Conservation (phyloP, 129 eudicot species). For the Artemisia argyi region DNA sequence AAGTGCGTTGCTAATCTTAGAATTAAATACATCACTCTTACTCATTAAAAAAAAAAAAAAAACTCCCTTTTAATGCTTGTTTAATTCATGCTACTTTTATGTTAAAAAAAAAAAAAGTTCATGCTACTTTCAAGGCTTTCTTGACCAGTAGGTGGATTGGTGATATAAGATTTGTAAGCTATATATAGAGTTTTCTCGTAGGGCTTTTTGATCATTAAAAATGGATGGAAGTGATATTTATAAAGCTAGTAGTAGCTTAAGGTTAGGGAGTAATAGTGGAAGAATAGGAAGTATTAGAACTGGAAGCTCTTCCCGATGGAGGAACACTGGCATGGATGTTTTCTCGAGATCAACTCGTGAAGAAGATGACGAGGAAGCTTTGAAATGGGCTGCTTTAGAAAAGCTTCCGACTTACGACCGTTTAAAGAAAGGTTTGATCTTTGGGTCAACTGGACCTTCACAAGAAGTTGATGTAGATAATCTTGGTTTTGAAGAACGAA, state of each 20-base stretch:
- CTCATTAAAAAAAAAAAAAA: no score
- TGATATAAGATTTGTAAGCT: no score
- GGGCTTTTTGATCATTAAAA: background rate
- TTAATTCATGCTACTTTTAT: no score
- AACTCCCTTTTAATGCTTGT: no score
- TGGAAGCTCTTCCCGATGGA: constrained; percentile 50
- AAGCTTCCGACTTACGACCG: constrained; percentile 78
- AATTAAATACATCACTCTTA: no score
- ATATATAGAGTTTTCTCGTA: no score
- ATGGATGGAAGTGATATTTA: constrained; percentile 34
- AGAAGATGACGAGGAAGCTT: constrained; percentile 83
- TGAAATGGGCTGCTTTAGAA: constrained; percentile 85
- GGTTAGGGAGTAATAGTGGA: constrained; percentile 24
- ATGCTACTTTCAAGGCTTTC: no score
- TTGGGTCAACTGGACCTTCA: constrained; percentile 48
- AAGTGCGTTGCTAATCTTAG: no score
- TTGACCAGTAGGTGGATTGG: no score
- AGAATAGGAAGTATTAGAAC: constrained; percentile 43
- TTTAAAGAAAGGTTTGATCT: constrained; percentile 57
- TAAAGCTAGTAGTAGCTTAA: constrained; percentile 28
- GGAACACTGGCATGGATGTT: constrained; percentile 45
- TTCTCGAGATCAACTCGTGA: constrained; percentile 52
- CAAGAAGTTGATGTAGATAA: constrained; percentile 57
- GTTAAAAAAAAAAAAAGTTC: no score
- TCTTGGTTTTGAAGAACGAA: constrained; percentile 54